Evolutionary conservation across 1,284 basidiomycete species (phyloP).

Genomic region (Naganishia liquefaciens): DNA sequence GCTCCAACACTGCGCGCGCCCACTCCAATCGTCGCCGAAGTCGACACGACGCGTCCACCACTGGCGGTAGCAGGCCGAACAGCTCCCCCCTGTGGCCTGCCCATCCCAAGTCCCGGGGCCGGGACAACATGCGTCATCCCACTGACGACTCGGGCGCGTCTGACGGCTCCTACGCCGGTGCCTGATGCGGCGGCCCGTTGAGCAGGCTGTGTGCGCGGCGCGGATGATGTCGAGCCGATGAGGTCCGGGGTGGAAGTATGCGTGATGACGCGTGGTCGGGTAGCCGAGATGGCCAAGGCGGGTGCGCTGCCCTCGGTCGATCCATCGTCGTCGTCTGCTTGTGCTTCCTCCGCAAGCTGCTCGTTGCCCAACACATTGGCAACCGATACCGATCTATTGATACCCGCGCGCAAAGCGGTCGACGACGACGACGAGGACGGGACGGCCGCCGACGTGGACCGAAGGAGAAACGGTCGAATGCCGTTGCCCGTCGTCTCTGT

Average conservation of each 20-base stretch:
- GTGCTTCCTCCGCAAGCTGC: background rate
- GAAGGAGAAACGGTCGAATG: slow-evolving; percentile 9
- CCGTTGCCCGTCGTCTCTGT: slow-evolving; percentile 8
- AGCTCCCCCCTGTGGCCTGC: slow-evolving; percentile 13
- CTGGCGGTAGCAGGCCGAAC: slow-evolving; percentile 22
- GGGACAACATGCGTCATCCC: slow-evolving; percentile 17
- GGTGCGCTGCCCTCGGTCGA: background rate
- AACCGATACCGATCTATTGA: slow-evolving; percentile 16
- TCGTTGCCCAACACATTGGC: slow-evolving; percentile 12
- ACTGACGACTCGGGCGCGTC: slow-evolving; percentile 18
- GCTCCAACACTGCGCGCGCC: no score
- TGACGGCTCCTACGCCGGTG: slow-evolving; percentile 9
- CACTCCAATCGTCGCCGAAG: slow-evolving; percentile 13
- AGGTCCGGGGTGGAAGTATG: slow-evolving; percentile 20
- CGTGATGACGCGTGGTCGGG: slow-evolving; percentile 26
- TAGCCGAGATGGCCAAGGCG: background rate
- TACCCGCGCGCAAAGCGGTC: background rate
- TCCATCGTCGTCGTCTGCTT: slow-evolving; percentile 5
- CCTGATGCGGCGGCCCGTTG: slow-evolving; percentile 6
- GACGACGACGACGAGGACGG: background rate
- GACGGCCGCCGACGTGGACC: slow-evolving; percentile 12
- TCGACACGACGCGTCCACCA: slow-evolving; percentile 25
- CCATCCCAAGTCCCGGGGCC: background rate
- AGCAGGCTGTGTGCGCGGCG: slow-evolving; percentile 2
- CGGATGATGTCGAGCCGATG: background rate